Percentiles rank a stretch among this genome's conserved stretches.
Evolutionary conservation across 2,329 filamentous ascomycete genomes (phyloP).

Genomic region (Cladobotryum protrusum): DNA sequence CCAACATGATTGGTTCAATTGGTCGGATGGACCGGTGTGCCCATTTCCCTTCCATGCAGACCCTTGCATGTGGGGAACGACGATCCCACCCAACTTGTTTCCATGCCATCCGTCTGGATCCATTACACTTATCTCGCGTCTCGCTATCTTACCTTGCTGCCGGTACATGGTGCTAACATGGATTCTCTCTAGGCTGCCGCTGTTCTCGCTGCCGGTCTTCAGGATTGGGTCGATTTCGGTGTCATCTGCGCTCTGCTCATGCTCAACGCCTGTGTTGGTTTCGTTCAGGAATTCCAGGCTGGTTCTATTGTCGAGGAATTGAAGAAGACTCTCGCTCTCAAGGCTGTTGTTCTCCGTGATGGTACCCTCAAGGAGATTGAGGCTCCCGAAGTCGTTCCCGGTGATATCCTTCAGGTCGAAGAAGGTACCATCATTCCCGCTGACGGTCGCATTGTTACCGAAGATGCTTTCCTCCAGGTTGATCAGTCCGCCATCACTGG

Average conservation of each 20-base stretch:
- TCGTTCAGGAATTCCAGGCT: conserved; percentile 84
- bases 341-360: conserved; percentile 81
- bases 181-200: conserved; percentile 53
- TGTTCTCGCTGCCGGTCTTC: conserved; percentile 73
- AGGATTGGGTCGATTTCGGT: conserved; percentile 90
- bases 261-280: conserved; percentile 80
- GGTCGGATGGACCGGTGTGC: conserved; percentile 9
- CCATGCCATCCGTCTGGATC: conserved; percentile 15
- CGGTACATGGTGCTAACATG: conserved; percentile 20
- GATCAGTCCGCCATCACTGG: conserved; percentile 91
- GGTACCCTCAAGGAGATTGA: conserved; percentile 70
- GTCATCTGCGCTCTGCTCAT: conserved; percentile 79
- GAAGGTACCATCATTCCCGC: conserved; percentile 88
- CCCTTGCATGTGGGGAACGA: conserved; percentile 18
- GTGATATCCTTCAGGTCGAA: conserved; percentile 84
- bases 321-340: conserved; percentile 84
- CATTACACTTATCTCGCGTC: conserved; percentile 1
- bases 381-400: conserved; percentile 77
- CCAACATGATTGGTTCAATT: conserved; percentile 22
- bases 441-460: conserved; percentile 78
- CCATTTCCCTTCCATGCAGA: conserved; percentile 4
- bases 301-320: conserved; percentile 86
- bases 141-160: conserved; percentile 5
- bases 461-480: conserved; percentile 79
- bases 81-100: conserved; percentile 20